Evolutionary conservation across 2,329 filamentous ascomycete species (phyloP).

Genomic region (Knufia petricola): DNA sequence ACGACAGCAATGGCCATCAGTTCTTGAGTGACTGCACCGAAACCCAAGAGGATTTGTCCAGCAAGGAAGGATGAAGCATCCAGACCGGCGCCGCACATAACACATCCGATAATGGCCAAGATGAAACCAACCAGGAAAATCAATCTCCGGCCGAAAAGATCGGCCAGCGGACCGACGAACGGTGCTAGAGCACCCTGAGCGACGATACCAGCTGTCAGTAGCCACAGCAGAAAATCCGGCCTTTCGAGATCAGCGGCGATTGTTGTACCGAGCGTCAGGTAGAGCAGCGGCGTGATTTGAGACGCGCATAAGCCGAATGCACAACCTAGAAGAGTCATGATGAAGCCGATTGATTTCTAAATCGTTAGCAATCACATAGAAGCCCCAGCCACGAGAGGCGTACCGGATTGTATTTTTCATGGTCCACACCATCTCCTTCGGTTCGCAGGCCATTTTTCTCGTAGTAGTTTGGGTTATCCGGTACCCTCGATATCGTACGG

Average conservation of each 20-base stretch:
- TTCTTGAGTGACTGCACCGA: constrained; percentile 7
- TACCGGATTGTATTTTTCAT: constrained; percentile 37
- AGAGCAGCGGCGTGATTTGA: constrained; percentile 6
- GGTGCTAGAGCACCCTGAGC: constrained; percentile 2
- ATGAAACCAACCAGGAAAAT: constrained; percentile 8
- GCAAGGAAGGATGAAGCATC: not conserved
- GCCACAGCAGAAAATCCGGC: constrained; percentile 3
- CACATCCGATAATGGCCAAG: constrained; percentile 1
- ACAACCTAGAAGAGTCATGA: constrained; percentile 5
- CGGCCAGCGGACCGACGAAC: constrained; percentile 10
- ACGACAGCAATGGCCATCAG: constrained; percentile 9
- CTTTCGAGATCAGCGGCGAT: constrained; percentile 6
- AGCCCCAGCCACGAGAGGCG: not conserved
- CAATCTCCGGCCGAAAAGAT: constrained; percentile 6
- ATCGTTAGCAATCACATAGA: not conserved
- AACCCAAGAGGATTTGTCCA: constrained; percentile 1
- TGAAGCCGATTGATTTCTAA: constrained; percentile 7
- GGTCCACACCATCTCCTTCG: constrained; percentile 37
- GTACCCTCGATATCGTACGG: constrained; percentile 19
- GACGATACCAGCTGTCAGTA: constrained; percentile 3
- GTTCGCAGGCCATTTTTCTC: constrained; percentile 37
- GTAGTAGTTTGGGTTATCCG: constrained; percentile 31
- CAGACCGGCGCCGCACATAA: not conserved
- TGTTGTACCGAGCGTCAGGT: constrained; percentile 2
- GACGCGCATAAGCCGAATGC: not conserved